Conservation (phyloP, 164 flowering plant genomes). For the Dillenia turbinata region DNA sequence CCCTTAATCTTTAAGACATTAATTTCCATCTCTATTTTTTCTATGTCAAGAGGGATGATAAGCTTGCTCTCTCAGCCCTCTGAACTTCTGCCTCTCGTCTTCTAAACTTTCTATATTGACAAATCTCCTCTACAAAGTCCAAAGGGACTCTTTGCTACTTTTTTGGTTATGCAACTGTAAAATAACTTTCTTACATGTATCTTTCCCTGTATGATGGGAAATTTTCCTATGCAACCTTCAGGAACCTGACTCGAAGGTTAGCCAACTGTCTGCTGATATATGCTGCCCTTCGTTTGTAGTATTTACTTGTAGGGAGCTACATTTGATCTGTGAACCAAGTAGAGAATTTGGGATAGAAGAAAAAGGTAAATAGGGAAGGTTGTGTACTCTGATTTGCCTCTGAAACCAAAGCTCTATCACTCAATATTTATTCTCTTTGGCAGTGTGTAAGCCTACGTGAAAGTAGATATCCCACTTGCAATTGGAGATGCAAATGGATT, state of each 20-base stretch:
- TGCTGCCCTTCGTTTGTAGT: conserved; percentile 10
- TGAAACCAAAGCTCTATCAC: conserved; percentile 18
- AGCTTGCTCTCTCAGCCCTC: too few relatives aligned
- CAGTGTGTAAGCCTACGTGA: conserved; percentile 30
- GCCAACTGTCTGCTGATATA: conserved; percentile 7
- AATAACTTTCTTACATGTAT: conserved; percentile 24
- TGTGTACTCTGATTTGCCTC: conserved; percentile 16
- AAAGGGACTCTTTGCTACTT: too few relatives aligned
- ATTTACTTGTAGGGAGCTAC: conserved; percentile 25
- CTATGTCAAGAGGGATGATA: too few relatives aligned
- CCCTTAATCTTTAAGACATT: too few relatives aligned
- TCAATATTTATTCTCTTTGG: conserved; percentile 11
- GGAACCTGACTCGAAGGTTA: conserved; percentile 10
- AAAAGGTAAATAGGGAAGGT: conserved; percentile 1
- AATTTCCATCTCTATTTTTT: too few relatives aligned
- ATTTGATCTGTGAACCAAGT: not conserved
- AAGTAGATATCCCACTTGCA: conserved; percentile 42
- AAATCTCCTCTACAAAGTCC: not conserved
- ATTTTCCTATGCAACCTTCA: conserved; percentile 19
- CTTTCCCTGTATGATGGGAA: conserved; percentile 16
- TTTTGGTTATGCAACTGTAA: too few relatives aligned
- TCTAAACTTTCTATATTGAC: too few relatives aligned
- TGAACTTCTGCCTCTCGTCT: too few relatives aligned
- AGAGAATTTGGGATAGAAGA: not conserved
- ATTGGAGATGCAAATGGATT: conserved; percentile 63